Evolutionary conservation across 148 eudicot genomes (phyloP), one percentile per base, ranked within the genome.

Genomic region (Silene uniflora): DNA sequence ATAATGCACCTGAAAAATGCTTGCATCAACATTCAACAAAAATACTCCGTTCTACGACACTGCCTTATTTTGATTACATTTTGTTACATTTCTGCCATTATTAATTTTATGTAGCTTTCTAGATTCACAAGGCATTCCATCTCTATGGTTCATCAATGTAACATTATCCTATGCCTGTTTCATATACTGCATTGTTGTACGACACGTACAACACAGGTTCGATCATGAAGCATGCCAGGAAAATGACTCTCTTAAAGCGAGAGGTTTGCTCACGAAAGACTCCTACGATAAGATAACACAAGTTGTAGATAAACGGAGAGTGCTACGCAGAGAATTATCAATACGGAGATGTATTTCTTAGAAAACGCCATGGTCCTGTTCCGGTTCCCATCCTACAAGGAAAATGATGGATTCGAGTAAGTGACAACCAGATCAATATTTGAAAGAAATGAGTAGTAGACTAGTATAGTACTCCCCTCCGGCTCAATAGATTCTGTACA

Each of bases 301-400:
- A 62, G 35, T 62, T 12, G 42, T 25, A 25, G 44, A 13, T 12
- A 65, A 27, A 7, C 14, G 55, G 16, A 52, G 17, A 16, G 22
- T 6, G 44, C 52, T 8, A n/a, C 13, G 5, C 56, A 10, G 56
- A 13, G 18, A 18, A 29, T 42, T 21, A 59, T 54, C 49, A 71
- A 19, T 73, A 52, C 19, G 18, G 25, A 0, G 71, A 42, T 72
- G 68, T 17, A 67, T 29, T 79, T 78, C 86, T 87, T 10, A 94
- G 91, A 72, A 88, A 94, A 13, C 80, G 84, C 98, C 98, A 94
- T 0, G 98, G 97, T 70, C 98, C 98, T 0, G 98, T 90, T 35
- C 91, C 91, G 13, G 91, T 89, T 60, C 93, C 97, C 89, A 94
- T 91, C 88, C 98, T 94, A 77, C 75, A 80, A n/a, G 55, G 9